Evolutionary conservation across 345 rosid species (phyloP).

Genomic region (Syzygium grande): DNA sequence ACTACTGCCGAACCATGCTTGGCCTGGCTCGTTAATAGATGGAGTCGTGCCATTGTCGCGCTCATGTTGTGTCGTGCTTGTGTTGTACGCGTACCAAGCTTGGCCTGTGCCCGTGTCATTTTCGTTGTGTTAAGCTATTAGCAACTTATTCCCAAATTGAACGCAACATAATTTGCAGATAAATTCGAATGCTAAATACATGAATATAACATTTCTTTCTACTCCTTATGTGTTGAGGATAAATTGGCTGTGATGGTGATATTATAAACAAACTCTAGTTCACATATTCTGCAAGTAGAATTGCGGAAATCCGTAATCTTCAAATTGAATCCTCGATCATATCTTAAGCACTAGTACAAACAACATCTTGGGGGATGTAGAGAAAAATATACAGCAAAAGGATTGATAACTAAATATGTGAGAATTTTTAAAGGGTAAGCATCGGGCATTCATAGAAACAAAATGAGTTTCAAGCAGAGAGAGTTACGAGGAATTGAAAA

Average conservation of each 20-base stretch:
- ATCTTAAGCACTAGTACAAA: too few species aligned
- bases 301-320: too few species aligned
- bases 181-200: neutral
- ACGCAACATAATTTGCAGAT: neutral
- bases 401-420: neutral
- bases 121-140: neutral
- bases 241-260: neutral
- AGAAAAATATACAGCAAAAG: neutral
- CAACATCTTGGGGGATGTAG: neutral
- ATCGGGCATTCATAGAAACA: neutral
- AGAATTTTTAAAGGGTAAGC: neutral
- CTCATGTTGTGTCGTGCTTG: too few species aligned
- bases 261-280: neutral
- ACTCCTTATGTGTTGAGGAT: neutral
- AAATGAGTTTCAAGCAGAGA: too few species aligned
- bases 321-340: too few species aligned
- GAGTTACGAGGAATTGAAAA: too few species aligned
- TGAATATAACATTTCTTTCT: neutral
- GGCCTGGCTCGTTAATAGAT: too few species aligned
- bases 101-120: too few species aligned
- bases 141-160: neutral
- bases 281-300: too few species aligned
- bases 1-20: too few species aligned
- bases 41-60: too few species aligned
- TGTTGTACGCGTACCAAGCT: too few species aligned